Evolutionary conservation across 768 basidiomycete genomes (phyloP).

Genomic region (Lactarius tabidus): DNA sequence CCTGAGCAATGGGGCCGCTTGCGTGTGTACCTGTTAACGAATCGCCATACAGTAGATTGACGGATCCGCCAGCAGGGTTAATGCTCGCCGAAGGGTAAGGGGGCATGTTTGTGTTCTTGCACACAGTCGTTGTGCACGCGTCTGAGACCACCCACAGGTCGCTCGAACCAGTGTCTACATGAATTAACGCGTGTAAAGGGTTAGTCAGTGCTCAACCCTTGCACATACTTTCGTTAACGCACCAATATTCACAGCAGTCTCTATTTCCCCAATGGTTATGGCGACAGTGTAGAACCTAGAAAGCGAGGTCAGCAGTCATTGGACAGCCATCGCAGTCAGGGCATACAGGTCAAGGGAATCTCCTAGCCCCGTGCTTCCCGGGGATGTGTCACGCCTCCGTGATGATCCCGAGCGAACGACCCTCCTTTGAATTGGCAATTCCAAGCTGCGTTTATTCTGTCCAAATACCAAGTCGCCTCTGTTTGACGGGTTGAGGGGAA

Average conservation of each 20-base stretch:
- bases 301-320: background rate
- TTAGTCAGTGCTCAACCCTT: background rate
- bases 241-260: constrained; percentile 21
- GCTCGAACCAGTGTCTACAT: constrained; percentile 24
- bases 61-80: constrained; percentile 37
- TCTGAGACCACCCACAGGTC: constrained; percentile 23
- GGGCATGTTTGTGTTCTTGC: constrained; percentile 14
- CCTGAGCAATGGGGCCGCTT: constrained; percentile 57
- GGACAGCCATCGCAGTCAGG: no score
- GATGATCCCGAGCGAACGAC: background rate
- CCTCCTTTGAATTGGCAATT: constrained; percentile 17
- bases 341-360: constrained; percentile 21
- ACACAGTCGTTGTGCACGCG: constrained; percentile 15
- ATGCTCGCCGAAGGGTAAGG: constrained; percentile 18
- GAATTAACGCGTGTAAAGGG: background rate
- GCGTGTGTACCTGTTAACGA: constrained; percentile 67
- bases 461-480: background rate
- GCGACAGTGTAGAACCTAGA: constrained; percentile 20
- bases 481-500: constrained; percentile 6
- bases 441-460: constrained; percentile 6
- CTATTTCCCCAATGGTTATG: constrained; percentile 16
- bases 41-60: constrained; percentile 61
- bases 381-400: constrained; percentile 16
- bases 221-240: background rate
- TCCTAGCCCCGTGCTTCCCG: constrained; percentile 19